Base-by-base conservation (phyloP, 768 basidiomycete species). In the Tylopilus vinaceipallidus region DNA sequence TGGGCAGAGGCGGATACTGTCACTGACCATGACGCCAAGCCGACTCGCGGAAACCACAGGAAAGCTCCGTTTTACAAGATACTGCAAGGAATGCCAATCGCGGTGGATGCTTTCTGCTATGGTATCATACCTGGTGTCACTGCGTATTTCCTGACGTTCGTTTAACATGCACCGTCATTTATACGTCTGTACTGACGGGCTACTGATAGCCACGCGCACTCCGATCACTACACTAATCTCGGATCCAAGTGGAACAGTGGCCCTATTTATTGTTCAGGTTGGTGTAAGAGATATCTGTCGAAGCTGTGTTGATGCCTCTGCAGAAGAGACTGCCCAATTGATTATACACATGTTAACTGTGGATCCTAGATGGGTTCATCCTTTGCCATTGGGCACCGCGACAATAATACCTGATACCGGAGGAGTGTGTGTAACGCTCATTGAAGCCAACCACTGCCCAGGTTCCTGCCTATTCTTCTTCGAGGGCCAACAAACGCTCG, bases 401-500 rank as follows among this genome's bases (percentile, higher is more conserved):
- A 85, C 82, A 0, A 64, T 81, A 29, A 76, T 97, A 47, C 91
- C 95, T 1, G 71, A 89, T 56, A 91, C 92, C 0, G 82, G 83
- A 23, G 94, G 94, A 2, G 91, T 98, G 30, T 74, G 71, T 32
- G 95, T 98, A 5, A 98, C 93, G 2, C 80, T 95, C 34, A 92
- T 99, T n/a, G 91, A 97, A 61, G 97, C 95, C 10, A 98, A 99
- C 65, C 97, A 98, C 63, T 98, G 95, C 78, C 97, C 97, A 6
- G 97, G 97, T 4, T 97, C 94, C 2, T 91, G 85, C 50, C 73
- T 99, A 22, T 98, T 98, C 70, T 76, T 95, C 29, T 98, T 94
- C 59, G 92, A 98, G 70, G 95, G 97, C 6, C 79, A 70, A 35
- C 95, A 98, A 65, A 98, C 94, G 0, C 73, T 87, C 46, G 76